Conservation (phyloP, 306 rosid species). For the Dalbergia cochinchinensis region DNA sequence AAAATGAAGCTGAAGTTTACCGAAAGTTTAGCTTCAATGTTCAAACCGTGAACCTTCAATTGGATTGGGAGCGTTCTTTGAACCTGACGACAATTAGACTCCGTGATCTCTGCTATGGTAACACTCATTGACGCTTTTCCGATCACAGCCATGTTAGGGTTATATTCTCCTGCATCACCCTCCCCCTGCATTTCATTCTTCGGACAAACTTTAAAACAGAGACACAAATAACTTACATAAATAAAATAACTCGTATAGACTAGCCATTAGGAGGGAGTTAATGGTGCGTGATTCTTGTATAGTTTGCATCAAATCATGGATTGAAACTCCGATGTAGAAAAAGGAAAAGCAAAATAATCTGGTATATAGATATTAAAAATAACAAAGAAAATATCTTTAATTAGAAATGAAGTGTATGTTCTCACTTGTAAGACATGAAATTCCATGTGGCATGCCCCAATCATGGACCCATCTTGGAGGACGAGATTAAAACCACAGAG, state of each 20-base stretch:
- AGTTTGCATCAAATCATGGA: no score
- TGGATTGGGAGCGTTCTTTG: constrained; percentile 59
- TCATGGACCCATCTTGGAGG: constrained; percentile 22
- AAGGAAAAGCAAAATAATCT: no score
- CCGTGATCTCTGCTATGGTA: constrained; percentile 49
- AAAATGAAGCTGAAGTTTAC: constrained; percentile 40
- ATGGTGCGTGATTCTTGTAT: no score
- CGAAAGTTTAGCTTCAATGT: constrained; percentile 62
- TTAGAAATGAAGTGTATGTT: no score
- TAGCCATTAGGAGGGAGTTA: no score
- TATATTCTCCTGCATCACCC: constrained; percentile 31
- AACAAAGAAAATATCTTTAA: no score
- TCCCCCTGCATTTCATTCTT: constrained; percentile 45
- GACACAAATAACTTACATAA: neutral
- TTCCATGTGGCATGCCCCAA: constrained; percentile 36
- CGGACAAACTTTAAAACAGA: no score
- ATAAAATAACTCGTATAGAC: neutral
- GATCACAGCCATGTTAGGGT: constrained; percentile 46
- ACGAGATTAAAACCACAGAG: constrained; percentile 44
- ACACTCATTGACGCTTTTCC: constrained; percentile 60
- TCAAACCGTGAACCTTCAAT: constrained; percentile 56
- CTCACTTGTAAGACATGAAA: constrained; percentile 69
- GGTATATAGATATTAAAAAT: no score
- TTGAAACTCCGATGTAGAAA: no score
- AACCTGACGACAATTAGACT: constrained; percentile 32